Percentiles rank a stretch among this genome's conserved stretches.
phyloP scores from a whole-genome alignment of 441 rosid genomes.

The Brassica hybrid region DNA sequence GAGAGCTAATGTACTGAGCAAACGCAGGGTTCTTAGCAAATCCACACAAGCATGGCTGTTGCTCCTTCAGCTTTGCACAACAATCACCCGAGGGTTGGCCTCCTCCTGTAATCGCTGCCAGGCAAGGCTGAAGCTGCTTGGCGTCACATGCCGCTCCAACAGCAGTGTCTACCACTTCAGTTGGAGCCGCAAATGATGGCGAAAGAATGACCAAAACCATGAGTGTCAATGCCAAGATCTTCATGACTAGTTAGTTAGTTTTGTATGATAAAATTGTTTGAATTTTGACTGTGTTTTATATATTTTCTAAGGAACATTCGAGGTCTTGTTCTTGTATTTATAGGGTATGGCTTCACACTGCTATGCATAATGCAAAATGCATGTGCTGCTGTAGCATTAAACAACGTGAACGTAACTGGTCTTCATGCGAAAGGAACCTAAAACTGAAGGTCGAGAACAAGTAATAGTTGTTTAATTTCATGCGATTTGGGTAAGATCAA shows the following conservation, averaged over 20 bases:
- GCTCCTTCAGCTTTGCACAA: constrained; percentile 39
- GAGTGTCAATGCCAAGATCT: constrained; percentile 23
- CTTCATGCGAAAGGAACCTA: constrained; percentile 34
- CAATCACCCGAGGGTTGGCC: constrained; percentile 30
- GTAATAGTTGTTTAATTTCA: constrained; percentile 2
- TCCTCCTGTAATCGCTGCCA: constrained; percentile 35
- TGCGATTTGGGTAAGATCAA: background rate
- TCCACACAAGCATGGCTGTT: constrained; percentile 36
- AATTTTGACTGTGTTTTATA: constrained; percentile 1
- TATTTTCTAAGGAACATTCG: constrained; percentile 1
- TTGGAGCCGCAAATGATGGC: constrained; percentile 21
- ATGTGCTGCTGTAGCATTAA: constrained; percentile 15
- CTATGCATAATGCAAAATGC: constrained; percentile 25
- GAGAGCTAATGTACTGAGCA: constrained; percentile 33
- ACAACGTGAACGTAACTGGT: constrained; percentile 39
- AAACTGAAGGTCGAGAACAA: background rate
- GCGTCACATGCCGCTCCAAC: constrained; percentile 35
- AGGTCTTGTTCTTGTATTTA: constrained; percentile 28
- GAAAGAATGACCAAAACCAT: constrained; percentile 18
- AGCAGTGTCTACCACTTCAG: constrained; percentile 10
- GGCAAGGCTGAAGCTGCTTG: constrained; percentile 41
- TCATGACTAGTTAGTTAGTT: constrained; percentile 22
- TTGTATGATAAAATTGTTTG: constrained; percentile 3
- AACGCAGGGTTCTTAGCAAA: constrained; percentile 36
- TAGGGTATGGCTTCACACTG: constrained; percentile 5